These are phyloP conservation scores for Suhomyces bribrorum DNA, from an alignment of 1,139 yeast species.

Conservation along the genomic window DNA sequence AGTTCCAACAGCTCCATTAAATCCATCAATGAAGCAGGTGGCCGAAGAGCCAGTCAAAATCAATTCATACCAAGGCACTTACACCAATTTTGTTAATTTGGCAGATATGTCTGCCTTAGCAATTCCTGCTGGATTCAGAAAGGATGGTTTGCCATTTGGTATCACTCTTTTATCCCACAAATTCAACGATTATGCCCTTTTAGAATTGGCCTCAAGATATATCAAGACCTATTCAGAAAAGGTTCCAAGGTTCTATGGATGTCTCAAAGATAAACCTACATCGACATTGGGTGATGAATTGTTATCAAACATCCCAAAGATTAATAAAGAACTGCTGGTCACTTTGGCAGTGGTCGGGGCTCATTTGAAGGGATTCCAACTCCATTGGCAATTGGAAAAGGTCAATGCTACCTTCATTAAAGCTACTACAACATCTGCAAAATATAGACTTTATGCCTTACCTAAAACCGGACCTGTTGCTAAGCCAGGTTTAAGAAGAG, in stretches of 20 bases:
- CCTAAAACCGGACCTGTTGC: constrained; percentile 79
- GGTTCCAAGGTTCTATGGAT: constrained; percentile 34
- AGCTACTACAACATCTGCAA: constrained; percentile 67
- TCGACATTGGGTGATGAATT: constrained; percentile 36
- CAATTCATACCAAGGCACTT: constrained; percentile 91
- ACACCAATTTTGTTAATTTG: constrained; percentile 93
- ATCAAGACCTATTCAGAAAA: constrained; percentile 39
- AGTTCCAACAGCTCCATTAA: constrained; percentile 92
- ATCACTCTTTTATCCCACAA: constrained; percentile 79
- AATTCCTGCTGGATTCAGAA: constrained; percentile 81
- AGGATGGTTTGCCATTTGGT: constrained; percentile 89
- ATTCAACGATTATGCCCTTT: constrained; percentile 84
- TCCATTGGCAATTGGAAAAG: constrained; percentile 91
- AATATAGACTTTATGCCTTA: constrained; percentile 78
- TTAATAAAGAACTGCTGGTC: constrained; percentile 27
- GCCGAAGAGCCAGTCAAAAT: constrained; percentile 75
- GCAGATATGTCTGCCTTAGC: constrained; percentile 93
- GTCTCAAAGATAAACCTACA: constrained; percentile 44
- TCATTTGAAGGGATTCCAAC: constrained; percentile 82
- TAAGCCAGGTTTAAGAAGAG: constrained; percentile 87
- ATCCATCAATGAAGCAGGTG: constrained; percentile 75
- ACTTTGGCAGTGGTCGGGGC: constrained; percentile 95
- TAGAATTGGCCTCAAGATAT: constrained; percentile 77
- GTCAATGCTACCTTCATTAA: constrained; percentile 75
- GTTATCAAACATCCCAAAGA: constrained; percentile 39